phyloP scores from a whole-genome alignment of 2,329 filamentous ascomycete species.

The Exophiala dermatitidis region DNA sequence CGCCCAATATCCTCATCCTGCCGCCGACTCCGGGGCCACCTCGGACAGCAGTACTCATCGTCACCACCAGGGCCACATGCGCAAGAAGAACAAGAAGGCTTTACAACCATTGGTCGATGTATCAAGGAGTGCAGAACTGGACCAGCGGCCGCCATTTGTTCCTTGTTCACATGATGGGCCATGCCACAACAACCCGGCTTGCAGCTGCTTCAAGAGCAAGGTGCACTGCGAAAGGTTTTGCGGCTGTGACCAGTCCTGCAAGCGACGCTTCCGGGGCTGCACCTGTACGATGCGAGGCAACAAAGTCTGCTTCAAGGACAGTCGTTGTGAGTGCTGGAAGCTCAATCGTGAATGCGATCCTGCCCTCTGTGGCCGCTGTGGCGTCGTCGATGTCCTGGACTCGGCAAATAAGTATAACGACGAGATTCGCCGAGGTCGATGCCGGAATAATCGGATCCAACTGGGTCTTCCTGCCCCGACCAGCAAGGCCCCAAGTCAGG shows the following conservation, averaged over 20 bases:
- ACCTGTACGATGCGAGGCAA: slow-evolving; percentile 19
- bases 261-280: slow-evolving; percentile 27
- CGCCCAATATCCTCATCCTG: slow-evolving; percentile 5
- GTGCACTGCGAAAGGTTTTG: slow-evolving; percentile 28
- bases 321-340: slow-evolving; percentile 59
- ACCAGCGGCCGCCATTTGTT: slow-evolving; percentile 22
- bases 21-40: background rate
- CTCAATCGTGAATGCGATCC: slow-evolving; percentile 76
- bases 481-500: slow-evolving; percentile 60
- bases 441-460: slow-evolving; percentile 67
- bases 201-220: slow-evolving; percentile 23
- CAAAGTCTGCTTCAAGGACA: slow-evolving; percentile 25
- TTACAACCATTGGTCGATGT: slow-evolving; percentile 11
- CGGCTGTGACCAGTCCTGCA: slow-evolving; percentile 24
- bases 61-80: background rate
- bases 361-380: slow-evolving; percentile 64
- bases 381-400: slow-evolving; percentile 61
- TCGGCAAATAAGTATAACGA: slow-evolving; percentile 59
- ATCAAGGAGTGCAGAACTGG: slow-evolving; percentile 18
- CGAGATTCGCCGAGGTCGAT: slow-evolving; percentile 51
- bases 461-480: slow-evolving; percentile 59
- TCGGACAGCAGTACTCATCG: slow-evolving; percentile 9
- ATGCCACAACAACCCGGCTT: slow-evolving; percentile 23
- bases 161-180: slow-evolving; percentile 27
- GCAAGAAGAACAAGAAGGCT: slow-evolving; percentile 10